Evolutionary conservation across 345 rosid species (phyloP).

Genomic region (Gossypium turneri): DNA sequence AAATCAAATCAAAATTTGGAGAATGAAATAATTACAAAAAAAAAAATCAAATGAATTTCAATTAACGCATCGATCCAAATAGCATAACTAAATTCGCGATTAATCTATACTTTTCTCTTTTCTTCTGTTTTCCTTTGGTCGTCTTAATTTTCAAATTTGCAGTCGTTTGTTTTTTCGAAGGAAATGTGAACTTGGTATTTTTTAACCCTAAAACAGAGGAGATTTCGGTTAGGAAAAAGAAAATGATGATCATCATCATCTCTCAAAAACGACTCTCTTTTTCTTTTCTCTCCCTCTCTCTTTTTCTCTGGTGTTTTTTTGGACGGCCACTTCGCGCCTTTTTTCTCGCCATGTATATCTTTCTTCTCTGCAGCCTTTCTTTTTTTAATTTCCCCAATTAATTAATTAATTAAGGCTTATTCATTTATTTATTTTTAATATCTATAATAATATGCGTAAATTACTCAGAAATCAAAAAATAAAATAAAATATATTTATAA

Average conservation of each 20-base stretch:
- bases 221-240: constrained; percentile 23
- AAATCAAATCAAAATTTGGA: neutral
- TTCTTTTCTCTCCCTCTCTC: neutral
- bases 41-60: neutral
- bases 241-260: constrained; percentile 20
- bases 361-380: constrained; percentile 15
- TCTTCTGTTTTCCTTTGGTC: constrained; percentile 4
- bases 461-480: no score
- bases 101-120: neutral
- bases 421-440: no score
- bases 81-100: constrained; percentile 27
- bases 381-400: no score
- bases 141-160: constrained; percentile 15
- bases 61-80: neutral
- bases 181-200: neutral
- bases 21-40: neutral
- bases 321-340: constrained; percentile 85
- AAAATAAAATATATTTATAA: no score
- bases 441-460: no score
- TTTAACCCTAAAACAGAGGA: constrained; percentile 35
- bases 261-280: constrained; percentile 6
- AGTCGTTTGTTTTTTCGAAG: constrained; percentile 1
- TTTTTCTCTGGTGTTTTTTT: constrained; percentile 23
- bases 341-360: constrained; percentile 59
- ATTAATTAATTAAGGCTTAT: no score